Evolutionary conservation across 306 rosid species (phyloP).

Genomic region (Potentilla sterilis): DNA sequence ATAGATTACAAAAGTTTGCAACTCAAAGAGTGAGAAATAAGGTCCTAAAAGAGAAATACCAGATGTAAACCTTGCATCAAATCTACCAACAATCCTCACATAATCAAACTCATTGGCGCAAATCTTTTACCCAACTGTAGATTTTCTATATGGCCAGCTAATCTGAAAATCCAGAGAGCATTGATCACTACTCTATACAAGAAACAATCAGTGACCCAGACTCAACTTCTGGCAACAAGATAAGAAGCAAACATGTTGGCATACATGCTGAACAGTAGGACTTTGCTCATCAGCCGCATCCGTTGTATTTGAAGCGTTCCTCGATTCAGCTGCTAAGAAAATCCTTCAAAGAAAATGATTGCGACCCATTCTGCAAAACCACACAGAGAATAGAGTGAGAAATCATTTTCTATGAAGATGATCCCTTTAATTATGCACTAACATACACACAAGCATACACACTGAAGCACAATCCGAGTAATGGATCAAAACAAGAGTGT

Average conservation of each 20-base stretch:
- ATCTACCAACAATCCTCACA: conserved; percentile 15
- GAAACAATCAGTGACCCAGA: conserved; percentile 19
- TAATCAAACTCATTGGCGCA: conserved; percentile 14
- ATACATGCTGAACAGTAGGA: not conserved
- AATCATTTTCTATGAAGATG: not conserved
- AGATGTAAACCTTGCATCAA: conserved; percentile 24
- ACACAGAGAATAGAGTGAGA: conserved; percentile 28
- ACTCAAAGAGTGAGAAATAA: not conserved
- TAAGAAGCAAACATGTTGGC: conserved; percentile 15
- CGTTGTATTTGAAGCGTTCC: conserved; percentile 20
- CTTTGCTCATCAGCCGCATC: conserved; percentile 15
- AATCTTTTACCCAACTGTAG: conserved; percentile 15
- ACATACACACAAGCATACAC: not conserved
- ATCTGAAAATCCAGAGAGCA: conserved; percentile 18
- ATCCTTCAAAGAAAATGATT: conserved; percentile 64
- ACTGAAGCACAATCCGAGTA: not conserved
- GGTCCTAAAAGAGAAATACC: not conserved
- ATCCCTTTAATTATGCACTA: not conserved
- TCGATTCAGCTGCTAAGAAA: conserved; percentile 57
- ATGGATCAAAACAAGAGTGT: not conserved
- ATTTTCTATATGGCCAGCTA: conserved; percentile 13
- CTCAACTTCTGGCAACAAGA: conserved; percentile 26
- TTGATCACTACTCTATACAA: conserved; percentile 20
- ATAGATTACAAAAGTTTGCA: conserved; percentile 15
- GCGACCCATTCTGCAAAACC: conserved; percentile 58